Conservation (phyloP, 2,329 filamentous ascomycete species). For the Dothideomycetidae sp. region DNA sequence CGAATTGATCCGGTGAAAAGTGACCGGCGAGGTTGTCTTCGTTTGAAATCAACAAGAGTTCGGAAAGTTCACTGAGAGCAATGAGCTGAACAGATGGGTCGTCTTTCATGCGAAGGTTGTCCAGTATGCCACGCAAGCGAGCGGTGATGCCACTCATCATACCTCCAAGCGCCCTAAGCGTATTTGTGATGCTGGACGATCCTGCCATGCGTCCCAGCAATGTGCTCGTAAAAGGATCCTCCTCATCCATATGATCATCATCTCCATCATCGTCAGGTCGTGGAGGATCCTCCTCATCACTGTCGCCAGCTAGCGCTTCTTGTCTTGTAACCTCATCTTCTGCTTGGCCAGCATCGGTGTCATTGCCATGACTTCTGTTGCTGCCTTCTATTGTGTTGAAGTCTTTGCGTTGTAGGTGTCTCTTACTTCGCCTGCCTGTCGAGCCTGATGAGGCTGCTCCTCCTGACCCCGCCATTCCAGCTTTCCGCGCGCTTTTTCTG, state of each 20-base stretch:
- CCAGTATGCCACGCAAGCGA: constrained; percentile 51
- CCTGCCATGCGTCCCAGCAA: constrained; percentile 52
- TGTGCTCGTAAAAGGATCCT: constrained; percentile 45
- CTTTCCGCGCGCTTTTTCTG: constrained; percentile 22
- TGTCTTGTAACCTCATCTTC: constrained; percentile 16
- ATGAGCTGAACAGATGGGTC: constrained; percentile 80
- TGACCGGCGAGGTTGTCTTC: constrained; percentile 93
- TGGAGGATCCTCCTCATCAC: constrained; percentile 26
- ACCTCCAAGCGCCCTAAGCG: constrained; percentile 72
- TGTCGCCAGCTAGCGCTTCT: constrained; percentile 21
- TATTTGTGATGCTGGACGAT: constrained; percentile 55
- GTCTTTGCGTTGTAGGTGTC: constrained; percentile 21
- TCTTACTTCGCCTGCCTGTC: constrained; percentile 20
- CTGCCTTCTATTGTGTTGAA: constrained; percentile 4
- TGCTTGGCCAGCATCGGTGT: background rate
- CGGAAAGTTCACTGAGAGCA: constrained; percentile 82
- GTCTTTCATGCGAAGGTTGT: constrained; percentile 60
- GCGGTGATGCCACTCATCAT: constrained; percentile 80
- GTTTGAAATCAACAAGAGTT: constrained; percentile 84
- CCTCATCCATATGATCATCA: constrained; percentile 42
- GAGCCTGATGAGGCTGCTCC: constrained; percentile 15
- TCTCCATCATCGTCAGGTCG: constrained; percentile 50
- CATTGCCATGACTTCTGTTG: background rate
- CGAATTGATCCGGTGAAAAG: constrained; percentile 85
- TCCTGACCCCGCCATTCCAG: constrained; percentile 3